Evolutionary conservation across 345 rosid genomes (phyloP).

Genomic region (Boechera stricta): DNA sequence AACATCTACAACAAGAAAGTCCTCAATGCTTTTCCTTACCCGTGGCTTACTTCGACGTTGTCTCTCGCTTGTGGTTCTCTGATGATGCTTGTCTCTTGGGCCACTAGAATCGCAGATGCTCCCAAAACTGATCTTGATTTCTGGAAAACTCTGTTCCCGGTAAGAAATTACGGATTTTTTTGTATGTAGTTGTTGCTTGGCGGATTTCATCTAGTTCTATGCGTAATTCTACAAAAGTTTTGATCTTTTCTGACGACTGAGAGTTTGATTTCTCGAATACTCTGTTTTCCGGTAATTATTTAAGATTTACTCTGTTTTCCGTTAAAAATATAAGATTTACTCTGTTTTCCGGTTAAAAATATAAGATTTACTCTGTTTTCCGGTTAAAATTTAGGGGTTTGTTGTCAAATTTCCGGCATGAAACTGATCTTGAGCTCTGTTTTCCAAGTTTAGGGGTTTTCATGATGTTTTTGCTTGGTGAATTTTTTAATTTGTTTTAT

Average conservation of each 20-base stretch:
- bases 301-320: not conserved
- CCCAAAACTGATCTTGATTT: constrained; percentile 82
- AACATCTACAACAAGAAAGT: constrained; percentile 98
- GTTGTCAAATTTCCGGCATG: not conserved
- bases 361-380: not conserved
- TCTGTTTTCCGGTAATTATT: not conserved
- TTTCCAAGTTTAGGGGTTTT: not conserved
- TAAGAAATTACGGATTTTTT: constrained; percentile 44
- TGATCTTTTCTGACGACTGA: not conserved
- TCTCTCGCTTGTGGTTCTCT: constrained; percentile 92
- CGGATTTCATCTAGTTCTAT: not conserved
- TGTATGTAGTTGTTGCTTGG: not conserved
- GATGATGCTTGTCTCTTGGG: constrained; percentile 92
- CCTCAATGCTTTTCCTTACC: constrained; percentile 89
- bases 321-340: not conserved
- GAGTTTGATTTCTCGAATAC: not conserved
- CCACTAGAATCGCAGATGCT: constrained; percentile 72
- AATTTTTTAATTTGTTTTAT: not conserved
- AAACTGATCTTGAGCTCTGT: constrained; percentile 10
- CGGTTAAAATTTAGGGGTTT: not conserved
- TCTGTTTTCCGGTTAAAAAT: not conserved
- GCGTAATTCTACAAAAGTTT: not conserved
- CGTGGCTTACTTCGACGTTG: constrained; percentile 95
- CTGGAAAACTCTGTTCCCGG: constrained; percentile 91
- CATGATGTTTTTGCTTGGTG: not conserved